Evolutionary conservation across 2,329 filamentous ascomycete species (phyloP), one percentile per base, ranked within the genome.

Genomic region (Paraphoma sp.): DNA sequence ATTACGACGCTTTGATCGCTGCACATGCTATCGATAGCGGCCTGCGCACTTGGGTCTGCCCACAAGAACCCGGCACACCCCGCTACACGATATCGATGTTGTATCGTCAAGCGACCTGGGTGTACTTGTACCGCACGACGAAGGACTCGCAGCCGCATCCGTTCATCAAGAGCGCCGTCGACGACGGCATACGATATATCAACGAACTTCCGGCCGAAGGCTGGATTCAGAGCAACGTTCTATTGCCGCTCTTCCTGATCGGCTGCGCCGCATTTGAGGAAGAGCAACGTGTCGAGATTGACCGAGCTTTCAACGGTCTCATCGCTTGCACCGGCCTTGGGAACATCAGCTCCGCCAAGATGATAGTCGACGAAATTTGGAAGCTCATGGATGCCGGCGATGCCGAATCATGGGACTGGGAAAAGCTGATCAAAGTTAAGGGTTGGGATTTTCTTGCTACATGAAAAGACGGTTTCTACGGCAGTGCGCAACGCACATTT

Each of bases 11-110:
- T 10, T 80, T 95, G 9, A 89, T 88, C 66, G 85, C 86, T 45
- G 92, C 91, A 0, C 87, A 89, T 6, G 86, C 88, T 50, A 93
- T 97, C 66, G 90, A 96, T 63, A 84, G 84, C 12, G 87, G 85
- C 5, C 88, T 97, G 50, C 84, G 87, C 6, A 83, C 86, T 12
- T 97, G 93, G 93, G 83, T 84, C 23, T 91, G 91, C 2, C 80
- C 78, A 0, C 83, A 86, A 55, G 68, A 77, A 10, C 76, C 79
- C 1, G 80, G 82, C 42, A 81, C 82, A 5, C 79, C 83, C 5
- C 84, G 85, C 53, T 86, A 81, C 74, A 82, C 78, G 31, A 80
- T 85, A 44, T 84, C 84, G 1, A 83, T 87, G 72, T 76, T 87
- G 6, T 88, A 88, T 69, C 80, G 85, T 11, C 85, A 87, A 67